phyloP scores from a whole-genome alignment of 257 asterid species.

The Cynanchum wilfordii region DNA sequence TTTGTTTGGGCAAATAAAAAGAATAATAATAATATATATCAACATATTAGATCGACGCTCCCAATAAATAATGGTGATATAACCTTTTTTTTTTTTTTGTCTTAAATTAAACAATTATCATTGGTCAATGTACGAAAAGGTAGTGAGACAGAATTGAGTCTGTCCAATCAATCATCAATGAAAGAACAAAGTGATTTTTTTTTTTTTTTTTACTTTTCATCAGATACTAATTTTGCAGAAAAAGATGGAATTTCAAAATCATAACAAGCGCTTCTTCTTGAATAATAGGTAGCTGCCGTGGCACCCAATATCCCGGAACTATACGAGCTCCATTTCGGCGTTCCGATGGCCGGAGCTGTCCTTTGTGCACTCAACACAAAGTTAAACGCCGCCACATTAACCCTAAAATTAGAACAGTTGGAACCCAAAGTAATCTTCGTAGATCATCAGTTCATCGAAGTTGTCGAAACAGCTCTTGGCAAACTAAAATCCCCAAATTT shows the following conservation, averaged over 20 bases:
- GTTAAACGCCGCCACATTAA: conserved; percentile 39
- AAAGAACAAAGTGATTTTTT: no score
- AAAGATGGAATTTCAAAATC: neutral
- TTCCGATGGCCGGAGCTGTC: conserved; percentile 56
- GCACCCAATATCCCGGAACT: conserved; percentile 65
- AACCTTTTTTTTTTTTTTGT: no score
- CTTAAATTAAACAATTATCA: no score
- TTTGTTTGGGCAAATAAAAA: no score
- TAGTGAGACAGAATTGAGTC: no score
- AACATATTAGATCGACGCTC: no score
- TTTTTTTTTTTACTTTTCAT: no score
- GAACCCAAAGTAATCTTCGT: conserved; percentile 45
- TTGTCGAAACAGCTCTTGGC: conserved; percentile 35
- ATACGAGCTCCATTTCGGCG: conserved; percentile 63
- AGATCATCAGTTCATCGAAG: conserved; percentile 29
- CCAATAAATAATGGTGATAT: no score
- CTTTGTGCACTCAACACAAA: conserved; percentile 50
- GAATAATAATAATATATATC: no score
- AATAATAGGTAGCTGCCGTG: conserved; percentile 45
- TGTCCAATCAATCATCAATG: no score
- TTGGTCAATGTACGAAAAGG: no score
- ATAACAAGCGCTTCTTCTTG: neutral
- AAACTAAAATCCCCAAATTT: conserved; percentile 22
- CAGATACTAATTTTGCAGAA: no score
- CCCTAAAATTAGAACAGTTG: conserved; percentile 35